Evolutionary conservation across 2,329 filamentous ascomycete species (phyloP).

Genomic region (Ambrosiella cleistominuta): DNA sequence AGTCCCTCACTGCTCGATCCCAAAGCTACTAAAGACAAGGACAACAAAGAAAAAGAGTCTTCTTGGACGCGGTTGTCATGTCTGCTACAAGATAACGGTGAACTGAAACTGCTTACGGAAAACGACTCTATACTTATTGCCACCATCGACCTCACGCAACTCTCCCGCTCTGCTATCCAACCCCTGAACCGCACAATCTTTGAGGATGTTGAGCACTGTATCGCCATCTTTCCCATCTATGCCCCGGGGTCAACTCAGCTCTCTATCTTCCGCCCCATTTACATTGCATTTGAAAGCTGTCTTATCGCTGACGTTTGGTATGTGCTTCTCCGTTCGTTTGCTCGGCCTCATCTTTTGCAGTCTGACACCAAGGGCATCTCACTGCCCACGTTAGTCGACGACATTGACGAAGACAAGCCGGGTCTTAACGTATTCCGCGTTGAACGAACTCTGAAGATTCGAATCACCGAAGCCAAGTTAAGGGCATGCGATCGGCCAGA

Average conservation of each 20-base stretch:
- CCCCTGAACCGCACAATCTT: conserved; percentile 78
- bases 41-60: conserved; percentile 2
- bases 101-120: conserved; percentile 79
- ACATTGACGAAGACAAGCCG: conserved; percentile 22
- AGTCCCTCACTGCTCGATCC: conserved; percentile 40
- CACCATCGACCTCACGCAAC: conserved; percentile 69
- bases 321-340: conserved; percentile 76
- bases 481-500: conserved; percentile 20
- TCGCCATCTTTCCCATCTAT: conserved; percentile 91
- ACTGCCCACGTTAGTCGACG: conserved; percentile 25
- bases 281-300: conserved; percentile 69
- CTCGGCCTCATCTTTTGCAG: conserved; percentile 78
- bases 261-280: conserved; percentile 70
- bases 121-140: conserved; percentile 65
- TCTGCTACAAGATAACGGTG: conserved; percentile 84
- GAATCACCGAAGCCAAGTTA: conserved; percentile 46
- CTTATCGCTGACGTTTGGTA: conserved; percentile 97
- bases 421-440: conserved; percentile 37
- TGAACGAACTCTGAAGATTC: conserved; percentile 40
- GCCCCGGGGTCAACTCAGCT: conserved; percentile 54
- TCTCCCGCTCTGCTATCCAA: conserved; percentile 81
- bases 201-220: conserved; percentile 70
- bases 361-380: conserved; percentile 28
- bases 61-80: conserved; percentile 76
- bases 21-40: conserved; percentile 22